Percentiles rank a stretch among this genome's conserved stretches.
phyloP scores from a whole-genome alignment of 73 alveolate genomes.

The Tetrahymena malaccensis region DNA sequence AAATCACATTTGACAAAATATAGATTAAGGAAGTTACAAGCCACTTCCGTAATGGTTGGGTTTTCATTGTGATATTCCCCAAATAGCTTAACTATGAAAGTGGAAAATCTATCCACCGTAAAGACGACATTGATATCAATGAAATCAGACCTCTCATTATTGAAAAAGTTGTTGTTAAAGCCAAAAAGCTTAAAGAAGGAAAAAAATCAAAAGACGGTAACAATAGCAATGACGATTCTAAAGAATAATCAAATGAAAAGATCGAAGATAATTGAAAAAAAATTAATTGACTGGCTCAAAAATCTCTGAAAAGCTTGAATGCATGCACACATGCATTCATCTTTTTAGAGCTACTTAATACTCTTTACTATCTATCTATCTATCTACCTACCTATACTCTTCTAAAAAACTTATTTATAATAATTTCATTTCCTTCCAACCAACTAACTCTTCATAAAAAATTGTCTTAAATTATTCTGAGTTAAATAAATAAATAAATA shows the following conservation, averaged over 20 bases:
- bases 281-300: background rate
- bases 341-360: background rate
- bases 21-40: constrained; percentile 26
- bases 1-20: constrained; percentile 3
- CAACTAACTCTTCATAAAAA: background rate
- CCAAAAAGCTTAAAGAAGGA: constrained; percentile 1
- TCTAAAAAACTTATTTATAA: background rate
- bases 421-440: background rate
- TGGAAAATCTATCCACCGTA: background rate
- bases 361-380: background rate
- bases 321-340: no score
- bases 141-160: constrained; percentile 3
- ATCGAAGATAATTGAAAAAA: background rate
- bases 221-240: background rate
- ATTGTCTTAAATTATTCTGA: background rate
- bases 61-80: background rate
- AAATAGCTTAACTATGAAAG: background rate
- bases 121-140: background rate
- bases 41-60: constrained; percentile 24
- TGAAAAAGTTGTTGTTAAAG: constrained; percentile 13
- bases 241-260: background rate
- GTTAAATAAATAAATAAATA: background rate
- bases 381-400: background rate
- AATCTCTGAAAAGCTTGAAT: background rate
- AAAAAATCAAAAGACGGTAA: background rate